These are phyloP conservation scores for Corymbia calophylla DNA, from an alignment of 441 rosid genomes.

Conservation along the genomic window DNA sequence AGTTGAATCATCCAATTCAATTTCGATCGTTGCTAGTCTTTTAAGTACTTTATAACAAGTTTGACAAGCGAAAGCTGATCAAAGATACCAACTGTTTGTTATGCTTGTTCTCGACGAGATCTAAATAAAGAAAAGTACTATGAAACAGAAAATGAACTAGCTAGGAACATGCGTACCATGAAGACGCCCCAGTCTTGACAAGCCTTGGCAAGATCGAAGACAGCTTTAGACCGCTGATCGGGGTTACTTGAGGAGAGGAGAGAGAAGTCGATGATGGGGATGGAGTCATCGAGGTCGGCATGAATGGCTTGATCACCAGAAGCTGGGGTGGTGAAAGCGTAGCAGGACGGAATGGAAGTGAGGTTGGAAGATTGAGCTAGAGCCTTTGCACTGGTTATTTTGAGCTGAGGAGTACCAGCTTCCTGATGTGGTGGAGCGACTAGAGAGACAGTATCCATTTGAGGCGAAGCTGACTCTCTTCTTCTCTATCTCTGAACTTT, in stretches of 20 bases:
- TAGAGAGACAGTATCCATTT: neutral
- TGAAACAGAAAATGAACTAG: neutral
- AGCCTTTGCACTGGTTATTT: slow-evolving; percentile 13
- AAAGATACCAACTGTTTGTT: neutral
- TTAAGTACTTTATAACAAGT: neutral
- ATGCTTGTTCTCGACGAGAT: neutral
- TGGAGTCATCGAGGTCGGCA: neutral
- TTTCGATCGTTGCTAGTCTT: neutral
- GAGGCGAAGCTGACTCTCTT: neutral
- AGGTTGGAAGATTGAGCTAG: slow-evolving; percentile 31
- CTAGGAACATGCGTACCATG: neutral
- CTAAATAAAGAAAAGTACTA: neutral
- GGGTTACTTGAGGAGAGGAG: neutral
- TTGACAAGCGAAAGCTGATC: neutral
- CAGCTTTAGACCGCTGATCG: neutral
- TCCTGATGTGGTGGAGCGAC: neutral
- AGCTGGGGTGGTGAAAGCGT: slow-evolving; percentile 7
- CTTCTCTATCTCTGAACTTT: neutral
- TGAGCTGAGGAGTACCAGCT: neutral
- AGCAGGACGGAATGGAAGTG: slow-evolving; percentile 28
- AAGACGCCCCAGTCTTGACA: neutral
- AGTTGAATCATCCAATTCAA: neutral
- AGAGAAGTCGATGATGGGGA: neutral
- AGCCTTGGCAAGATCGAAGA: neutral
- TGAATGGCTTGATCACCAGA: slow-evolving; percentile 4